Evolutionary conservation across 805 yeast genomes (phyloP), one percentile per base, ranked within the genome.

Genomic region (Candida bentonensis): DNA sequence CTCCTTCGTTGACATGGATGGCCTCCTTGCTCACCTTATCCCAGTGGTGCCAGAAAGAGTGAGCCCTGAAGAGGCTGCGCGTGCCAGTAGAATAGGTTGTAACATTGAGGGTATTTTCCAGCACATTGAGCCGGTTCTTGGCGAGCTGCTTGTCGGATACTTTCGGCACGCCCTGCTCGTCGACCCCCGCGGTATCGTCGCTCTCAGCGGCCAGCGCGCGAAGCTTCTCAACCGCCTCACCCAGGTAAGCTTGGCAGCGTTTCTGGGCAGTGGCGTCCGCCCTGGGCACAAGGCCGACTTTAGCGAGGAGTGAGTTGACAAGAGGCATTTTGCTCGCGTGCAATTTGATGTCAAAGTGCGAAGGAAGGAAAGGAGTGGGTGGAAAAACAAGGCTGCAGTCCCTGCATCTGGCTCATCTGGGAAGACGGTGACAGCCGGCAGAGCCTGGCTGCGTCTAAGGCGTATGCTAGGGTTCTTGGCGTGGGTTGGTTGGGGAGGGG

Each of bases 41-140:
- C 67, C 67, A 62, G 48, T 61, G 55, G 13, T 49, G 44, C 67
- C 67, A 62, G 48, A 62, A 62, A 44, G 49, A 58, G 36, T 53
- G 43, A 25, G 66, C 61, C 21, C 53, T 45, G 39, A 41, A 42
- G 40, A 45, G 41, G 22, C 42, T 34, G 44, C 49, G 46, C 9
- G 48, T 42, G 15, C 56, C 58, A 23, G 49, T 51, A 15, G 47
- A 41, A 20, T 51, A 40, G 43, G 45, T 48, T 22, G 53, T 48
- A 28, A 55, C 44, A 17, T 49, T 43, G 36, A 50, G 41, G 21
- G 53, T 43, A 34, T 47, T 42, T 11, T 52, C 45, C 40, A 56
- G 28, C 21, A 53, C 47, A 5, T 42, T 33, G 22, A 48, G 46
- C 43, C 54, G 49, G 47, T 52, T 54, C 39, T 45, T 44, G 36